Evolutionary conservation across 1,139 yeast species (phyloP).

Genomic region (Williopsis jadinii): DNA sequence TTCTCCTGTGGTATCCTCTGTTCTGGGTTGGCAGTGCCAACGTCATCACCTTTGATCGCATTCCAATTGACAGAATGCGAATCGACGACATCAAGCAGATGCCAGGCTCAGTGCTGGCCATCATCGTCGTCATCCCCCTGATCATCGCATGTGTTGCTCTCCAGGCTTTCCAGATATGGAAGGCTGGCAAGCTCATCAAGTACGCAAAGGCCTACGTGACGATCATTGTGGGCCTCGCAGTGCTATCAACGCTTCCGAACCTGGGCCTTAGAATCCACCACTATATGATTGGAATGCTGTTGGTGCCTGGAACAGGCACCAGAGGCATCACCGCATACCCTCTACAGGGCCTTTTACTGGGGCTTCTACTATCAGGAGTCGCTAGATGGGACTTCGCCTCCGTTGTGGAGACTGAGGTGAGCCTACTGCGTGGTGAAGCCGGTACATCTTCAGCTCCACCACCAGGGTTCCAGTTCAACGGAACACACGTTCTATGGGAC

Average conservation of each 20-base stretch:
- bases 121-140: conserved; percentile 39
- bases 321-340: conserved; percentile 61
- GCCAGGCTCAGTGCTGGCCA: conserved; percentile 72
- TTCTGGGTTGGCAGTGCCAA: conserved; percentile 85
- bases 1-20: conserved; percentile 67
- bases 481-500: conserved; percentile 25
- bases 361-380: conserved; percentile 76
- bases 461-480: conserved; percentile 6
- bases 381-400: conserved; percentile 94
- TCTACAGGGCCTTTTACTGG: conserved; percentile 80
- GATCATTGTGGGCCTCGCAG: conserved; percentile 38
- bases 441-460: conserved; percentile 57
- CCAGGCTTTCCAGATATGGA: conserved; percentile 79
- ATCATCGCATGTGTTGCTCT: conserved; percentile 50
- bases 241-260: conserved; percentile 53
- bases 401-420: conserved; percentile 67
- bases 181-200: conserved; percentile 60
- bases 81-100: conserved; percentile 60
- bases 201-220: conserved; percentile 46
- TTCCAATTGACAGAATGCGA: conserved; percentile 83
- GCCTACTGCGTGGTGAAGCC: conserved; percentile 72
- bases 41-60: conserved; percentile 78
- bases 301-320: conserved; percentile 85
- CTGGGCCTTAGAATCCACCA: conserved; percentile 81
- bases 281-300: conserved; percentile 70